phyloP scores from a whole-genome alignment of 176 grass and related monocot genomes.

The Saccharum spontaneum region DNA sequence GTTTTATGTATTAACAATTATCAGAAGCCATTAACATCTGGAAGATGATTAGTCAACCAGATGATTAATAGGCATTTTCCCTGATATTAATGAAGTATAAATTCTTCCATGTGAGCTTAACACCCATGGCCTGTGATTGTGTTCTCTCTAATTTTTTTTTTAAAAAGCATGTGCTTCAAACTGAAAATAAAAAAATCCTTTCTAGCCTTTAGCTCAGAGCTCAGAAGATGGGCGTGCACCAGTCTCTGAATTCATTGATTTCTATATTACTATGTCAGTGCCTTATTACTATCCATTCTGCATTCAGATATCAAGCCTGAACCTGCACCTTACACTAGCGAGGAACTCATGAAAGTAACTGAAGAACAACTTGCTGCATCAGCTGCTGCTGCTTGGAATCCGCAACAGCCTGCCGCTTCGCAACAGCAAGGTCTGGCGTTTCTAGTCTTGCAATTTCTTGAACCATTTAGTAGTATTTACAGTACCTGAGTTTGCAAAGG shows the following conservation, averaged over 20 bases:
- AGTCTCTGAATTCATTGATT: conserved; percentile 18
- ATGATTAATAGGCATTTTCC: not conserved
- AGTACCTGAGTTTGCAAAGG: not conserved
- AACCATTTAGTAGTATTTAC: not conserved
- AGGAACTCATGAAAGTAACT: conserved; percentile 88
- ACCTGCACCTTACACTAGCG: conserved; percentile 53
- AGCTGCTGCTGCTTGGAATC: conserved; percentile 42
- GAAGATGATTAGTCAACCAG: not conserved
- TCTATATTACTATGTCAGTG: not conserved
- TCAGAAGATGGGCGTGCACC: conserved; percentile 17
- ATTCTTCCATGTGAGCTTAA: not conserved
- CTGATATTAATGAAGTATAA: not conserved
- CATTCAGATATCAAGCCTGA: conserved; percentile 69
- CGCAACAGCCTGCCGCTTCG: conserved; percentile 16
- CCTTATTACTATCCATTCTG: conserved; percentile 24
- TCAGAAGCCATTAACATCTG: not conserved
- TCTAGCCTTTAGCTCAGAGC: not conserved
- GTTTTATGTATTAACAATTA: not conserved
- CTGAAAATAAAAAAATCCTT: not conserved
- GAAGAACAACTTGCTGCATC: conserved; percentile 75
- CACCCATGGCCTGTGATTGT: not conserved
- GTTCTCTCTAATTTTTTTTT: not conserved
- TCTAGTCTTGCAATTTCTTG: conserved; percentile 16
- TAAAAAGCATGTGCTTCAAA: not conserved
- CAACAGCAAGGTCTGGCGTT: conserved; percentile 53